phyloP scores from a whole-genome alignment of 2,329 filamentous ascomycete species.

The Madurella fahalii region DNA sequence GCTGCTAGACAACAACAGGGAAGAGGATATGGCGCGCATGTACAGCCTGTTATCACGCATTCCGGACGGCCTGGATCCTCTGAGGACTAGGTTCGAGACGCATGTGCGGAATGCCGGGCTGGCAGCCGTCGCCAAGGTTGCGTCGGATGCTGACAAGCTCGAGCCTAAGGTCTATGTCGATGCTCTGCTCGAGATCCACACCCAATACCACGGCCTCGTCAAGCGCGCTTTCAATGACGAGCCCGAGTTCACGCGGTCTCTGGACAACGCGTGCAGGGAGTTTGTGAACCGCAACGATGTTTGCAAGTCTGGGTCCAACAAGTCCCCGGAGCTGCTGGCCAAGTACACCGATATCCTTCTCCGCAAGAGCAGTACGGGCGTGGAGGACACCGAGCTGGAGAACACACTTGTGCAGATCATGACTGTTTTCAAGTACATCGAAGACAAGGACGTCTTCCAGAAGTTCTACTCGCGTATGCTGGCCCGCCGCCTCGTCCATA shows the following conservation, averaged over 20 bases:
- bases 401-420: slow-evolving; percentile 87
- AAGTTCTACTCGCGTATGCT: slow-evolving; percentile 99
- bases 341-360: slow-evolving; percentile 92
- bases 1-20: slow-evolving; percentile 86
- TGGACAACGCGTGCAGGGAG: slow-evolving; percentile 95
- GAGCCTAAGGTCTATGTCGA: slow-evolving; percentile 98
- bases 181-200: slow-evolving; percentile 88
- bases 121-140: slow-evolving; percentile 84
- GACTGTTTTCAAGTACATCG: slow-evolving; percentile 99
- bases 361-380: slow-evolving; percentile 87
- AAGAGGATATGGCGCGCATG: slow-evolving; percentile 95
- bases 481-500: slow-evolving; percentile 89
- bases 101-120: slow-evolving; percentile 90
- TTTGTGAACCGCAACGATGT: slow-evolving; percentile 98
- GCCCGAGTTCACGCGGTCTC: slow-evolving; percentile 90
- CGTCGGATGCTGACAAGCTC: slow-evolving; percentile 79
- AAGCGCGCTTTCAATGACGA: slow-evolving; percentile 92
- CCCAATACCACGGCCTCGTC: slow-evolving; percentile 86
- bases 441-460: slow-evolving; percentile 99
- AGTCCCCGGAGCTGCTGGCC: slow-evolving; percentile 88
- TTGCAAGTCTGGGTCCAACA: slow-evolving; percentile 88
- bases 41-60: slow-evolving; percentile 88
- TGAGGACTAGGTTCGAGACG: slow-evolving; percentile 81
- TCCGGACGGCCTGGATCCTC: slow-evolving; percentile 82
- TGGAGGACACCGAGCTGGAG: slow-evolving; percentile 91